These are phyloP conservation scores for Juglanconis oblonga DNA, from an alignment of 2,329 filamentous ascomycete genomes.

Conservation along the genomic window DNA sequence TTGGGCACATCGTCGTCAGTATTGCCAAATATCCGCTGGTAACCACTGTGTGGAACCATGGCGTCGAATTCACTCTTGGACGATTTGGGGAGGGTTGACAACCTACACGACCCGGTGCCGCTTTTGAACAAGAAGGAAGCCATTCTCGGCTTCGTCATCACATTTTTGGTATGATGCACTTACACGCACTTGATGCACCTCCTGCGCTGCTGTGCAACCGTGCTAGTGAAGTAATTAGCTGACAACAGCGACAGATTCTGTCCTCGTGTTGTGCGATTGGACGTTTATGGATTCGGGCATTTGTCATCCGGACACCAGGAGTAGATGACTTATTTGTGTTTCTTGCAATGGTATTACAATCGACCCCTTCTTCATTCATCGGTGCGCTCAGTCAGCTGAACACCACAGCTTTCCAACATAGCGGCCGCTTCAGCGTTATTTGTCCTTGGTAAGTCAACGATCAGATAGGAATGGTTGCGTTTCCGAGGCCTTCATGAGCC, in stretches of 20 bases:
- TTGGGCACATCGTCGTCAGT: no score
- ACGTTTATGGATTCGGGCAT: slow-evolving; percentile 20
- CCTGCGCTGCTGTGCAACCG: background rate
- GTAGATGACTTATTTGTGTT: slow-evolving; percentile 22
- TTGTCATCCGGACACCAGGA: slow-evolving; percentile 15
- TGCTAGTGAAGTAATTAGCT: background rate
- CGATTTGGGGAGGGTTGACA: slow-evolving; percentile 20
- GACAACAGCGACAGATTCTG: background rate
- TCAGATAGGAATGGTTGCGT: background rate
- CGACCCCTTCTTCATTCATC: background rate
- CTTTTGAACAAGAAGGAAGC: slow-evolving; percentile 14
- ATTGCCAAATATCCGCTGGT: no score
- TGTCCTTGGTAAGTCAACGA: background rate
- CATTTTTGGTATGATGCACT: slow-evolving; percentile 10
- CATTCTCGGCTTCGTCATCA: slow-evolving; percentile 18
- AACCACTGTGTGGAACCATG: slow-evolving; percentile 7
- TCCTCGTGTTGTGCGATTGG: slow-evolving; percentile 18
- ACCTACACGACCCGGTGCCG: slow-evolving; percentile 19
- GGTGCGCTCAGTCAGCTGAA: background rate
- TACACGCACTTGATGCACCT: background rate
- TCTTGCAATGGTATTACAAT: slow-evolving; percentile 14
- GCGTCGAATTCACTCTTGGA: slow-evolving; percentile 16
- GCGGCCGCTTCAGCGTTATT: background rate
- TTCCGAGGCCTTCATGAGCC: background rate
- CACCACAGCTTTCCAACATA: background rate